Conservation (phyloP, 2,329 filamentous ascomycete genomes). For the Fusarium devonianum region DNA sequence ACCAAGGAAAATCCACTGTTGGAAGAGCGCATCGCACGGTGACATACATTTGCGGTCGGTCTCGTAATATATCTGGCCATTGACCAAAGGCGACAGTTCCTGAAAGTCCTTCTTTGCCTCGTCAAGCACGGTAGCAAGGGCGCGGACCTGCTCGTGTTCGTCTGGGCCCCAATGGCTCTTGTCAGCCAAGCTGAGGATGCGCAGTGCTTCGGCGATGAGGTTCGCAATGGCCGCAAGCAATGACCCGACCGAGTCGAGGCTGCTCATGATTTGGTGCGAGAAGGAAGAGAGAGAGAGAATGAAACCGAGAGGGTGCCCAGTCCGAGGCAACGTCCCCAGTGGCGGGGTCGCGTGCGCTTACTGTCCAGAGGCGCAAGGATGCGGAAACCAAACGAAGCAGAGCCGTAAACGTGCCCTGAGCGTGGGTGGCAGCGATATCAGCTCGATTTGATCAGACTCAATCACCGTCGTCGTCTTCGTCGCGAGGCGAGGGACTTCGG, state of each 20-base stretch:
- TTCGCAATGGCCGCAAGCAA: slow-evolving; percentile 66
- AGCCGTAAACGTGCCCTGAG: not conserved
- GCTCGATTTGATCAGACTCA: too few relatives aligned
- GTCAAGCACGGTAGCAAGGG: slow-evolving; percentile 63
- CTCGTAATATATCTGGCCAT: slow-evolving; percentile 65
- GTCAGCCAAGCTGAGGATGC: slow-evolving; percentile 63
- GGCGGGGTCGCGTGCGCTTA: slow-evolving; percentile 26
- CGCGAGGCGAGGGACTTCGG: slow-evolving; percentile 39
- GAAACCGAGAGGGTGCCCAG: slow-evolving; percentile 6
- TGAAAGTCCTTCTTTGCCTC: slow-evolving; percentile 69
- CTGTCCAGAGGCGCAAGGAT: not conserved
- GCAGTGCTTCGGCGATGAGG: slow-evolving; percentile 59
- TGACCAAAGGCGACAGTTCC: slow-evolving; percentile 61
- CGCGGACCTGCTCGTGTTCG: slow-evolving; percentile 65
- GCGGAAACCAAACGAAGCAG: too few relatives aligned
- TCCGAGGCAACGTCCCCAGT: slow-evolving; percentile 14
- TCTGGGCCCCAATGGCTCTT: slow-evolving; percentile 65
- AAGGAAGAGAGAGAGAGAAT: slow-evolving; percentile 3
- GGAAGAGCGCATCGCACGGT: too few relatives aligned
- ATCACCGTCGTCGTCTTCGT: slow-evolving; percentile 41
- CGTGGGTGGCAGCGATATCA: slow-evolving; percentile 5
- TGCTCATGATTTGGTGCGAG: slow-evolving; percentile 45
- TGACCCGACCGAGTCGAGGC: slow-evolving; percentile 62
- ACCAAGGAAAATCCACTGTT: too few relatives aligned
- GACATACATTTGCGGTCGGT: slow-evolving; percentile 62